Base-by-base conservation (phyloP, 495 filamentous ascomycete genomes). In the Aspergillus panamensis region DNA sequence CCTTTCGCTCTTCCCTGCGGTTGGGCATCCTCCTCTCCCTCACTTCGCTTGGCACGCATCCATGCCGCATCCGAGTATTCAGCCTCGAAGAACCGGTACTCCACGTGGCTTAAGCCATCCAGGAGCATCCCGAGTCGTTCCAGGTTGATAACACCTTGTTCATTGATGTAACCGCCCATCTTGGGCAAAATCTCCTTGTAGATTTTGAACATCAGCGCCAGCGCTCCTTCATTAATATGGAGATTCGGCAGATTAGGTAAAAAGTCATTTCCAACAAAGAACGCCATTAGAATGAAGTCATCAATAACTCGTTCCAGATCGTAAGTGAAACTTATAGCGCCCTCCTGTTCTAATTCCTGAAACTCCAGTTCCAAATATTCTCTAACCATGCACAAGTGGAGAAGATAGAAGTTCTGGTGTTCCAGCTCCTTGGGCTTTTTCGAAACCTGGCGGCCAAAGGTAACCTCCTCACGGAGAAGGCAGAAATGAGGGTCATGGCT, bases 231-330 rank as follows among this genome's bases (percentile, higher is more conserved):
- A 73, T 99, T 99, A 73, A 99, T 99, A 74, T 97, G 95, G 58
- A 99, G 75, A 61, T 95, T 90, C 3, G 95, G 95, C 51, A 99
- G 77, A 73, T 97, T 96, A 4, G 95, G 95, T 65, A 99, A 81
- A 74, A 99, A 99, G 75, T 99, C 95, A 71, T 99, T 99, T 69
- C 95, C 95, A 68, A 99, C 91, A 68, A 99, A 99, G 77, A 99
- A 99, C 31, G 91, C 92, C 90, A 99, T 96, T 42, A 99, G 82
- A 67, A 99, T 97, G 73, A 99, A 97, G 77, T 99, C 94, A 65
- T 99, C 95, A 72, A 99, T 97, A 61, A 97, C 84, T 58, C 88
- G 85, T 72, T 99, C 95, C 87, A 97, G 88, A 63, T 99, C 89
- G 66, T 94, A 98, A 20, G 82, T 77, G 62, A 96, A 90, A 30